These are phyloP conservation scores for Fragilariopsis cylindrus DNA, from an alignment of 108 stramenopile species.

Conservation along the genomic window DNA sequence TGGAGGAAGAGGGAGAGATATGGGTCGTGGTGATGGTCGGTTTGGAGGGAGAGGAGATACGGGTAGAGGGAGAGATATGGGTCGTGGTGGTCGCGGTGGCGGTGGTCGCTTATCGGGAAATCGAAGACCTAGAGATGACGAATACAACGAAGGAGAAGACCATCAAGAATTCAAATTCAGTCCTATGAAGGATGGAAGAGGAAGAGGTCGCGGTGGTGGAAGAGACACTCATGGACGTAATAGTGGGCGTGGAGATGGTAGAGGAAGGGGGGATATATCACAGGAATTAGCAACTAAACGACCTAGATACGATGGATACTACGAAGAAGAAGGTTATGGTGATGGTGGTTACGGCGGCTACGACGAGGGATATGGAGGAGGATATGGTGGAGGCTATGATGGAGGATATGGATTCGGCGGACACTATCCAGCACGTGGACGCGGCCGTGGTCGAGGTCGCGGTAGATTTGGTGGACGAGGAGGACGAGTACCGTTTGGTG, in stretches of 20 bases:
- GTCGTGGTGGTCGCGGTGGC: background rate
- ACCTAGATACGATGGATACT: conserved; percentile 30
- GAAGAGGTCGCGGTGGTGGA: conserved; percentile 13
- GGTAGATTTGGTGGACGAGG: conserved; percentile 25
- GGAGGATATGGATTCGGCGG: conserved; percentile 11
- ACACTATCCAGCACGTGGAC: conserved; percentile 7
- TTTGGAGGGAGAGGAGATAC: background rate
- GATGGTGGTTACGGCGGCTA: conserved; percentile 8
- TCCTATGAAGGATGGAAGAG: conserved; percentile 24
- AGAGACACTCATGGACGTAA: conserved; percentile 4
- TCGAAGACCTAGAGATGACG: conserved; percentile 6
- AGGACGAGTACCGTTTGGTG: background rate
- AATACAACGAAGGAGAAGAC: conserved; percentile 12
- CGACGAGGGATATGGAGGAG: conserved; percentile 26
- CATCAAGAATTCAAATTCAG: background rate
- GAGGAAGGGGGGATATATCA: conserved; percentile 12
- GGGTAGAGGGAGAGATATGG: background rate
- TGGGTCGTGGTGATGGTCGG: conserved; percentile 16
- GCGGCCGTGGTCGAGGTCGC: conserved; percentile 32
- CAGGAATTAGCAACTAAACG: conserved; percentile 11
- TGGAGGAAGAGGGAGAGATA: conserved; percentile 14
- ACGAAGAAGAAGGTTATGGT: conserved; percentile 16
- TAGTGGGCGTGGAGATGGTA: conserved; percentile 25
- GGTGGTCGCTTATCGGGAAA: background rate
- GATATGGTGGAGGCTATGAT: conserved; percentile 22